phyloP scores from a whole-genome alignment of 2,329 filamentous ascomycete species.

The Microdochium bolleyi region DNA sequence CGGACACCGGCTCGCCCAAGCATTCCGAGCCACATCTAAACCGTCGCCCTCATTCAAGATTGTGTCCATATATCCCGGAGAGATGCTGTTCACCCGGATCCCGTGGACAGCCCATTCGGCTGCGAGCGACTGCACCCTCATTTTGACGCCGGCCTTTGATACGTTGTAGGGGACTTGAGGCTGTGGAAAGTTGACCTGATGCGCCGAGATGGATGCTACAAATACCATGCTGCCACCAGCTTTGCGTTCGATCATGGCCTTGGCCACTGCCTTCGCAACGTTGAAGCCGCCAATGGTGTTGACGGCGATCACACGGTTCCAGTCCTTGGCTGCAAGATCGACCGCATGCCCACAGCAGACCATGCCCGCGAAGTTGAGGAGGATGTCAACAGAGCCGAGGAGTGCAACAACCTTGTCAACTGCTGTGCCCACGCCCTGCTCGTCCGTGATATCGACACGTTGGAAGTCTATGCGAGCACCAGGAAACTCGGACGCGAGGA shows the following conservation, averaged over 20 bases:
- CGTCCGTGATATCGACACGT: conserved; percentile 52
- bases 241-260: conserved; percentile 38
- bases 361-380: conserved; percentile 61
- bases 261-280: conserved; percentile 55
- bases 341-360: conserved; percentile 55
- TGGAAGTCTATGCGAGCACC: conserved; percentile 22
- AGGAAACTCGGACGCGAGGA: conserved; percentile 47
- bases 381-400: conserved; percentile 44
- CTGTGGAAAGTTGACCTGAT: conserved; percentile 64
- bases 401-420: conserved; percentile 21
- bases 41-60: conserved; percentile 61
- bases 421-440: conserved; percentile 30
- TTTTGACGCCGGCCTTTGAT: conserved; percentile 58
- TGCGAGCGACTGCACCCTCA: conserved; percentile 56
- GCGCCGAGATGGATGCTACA: conserved; percentile 60
- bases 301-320: conserved; percentile 58
- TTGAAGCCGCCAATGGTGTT: conserved; percentile 67
- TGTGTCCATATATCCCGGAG: conserved; percentile 72
- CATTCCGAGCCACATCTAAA: conserved; percentile 40
- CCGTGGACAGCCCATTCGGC: conserved; percentile 67
- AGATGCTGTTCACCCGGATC: conserved; percentile 63
- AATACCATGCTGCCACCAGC: conserved; percentile 60
- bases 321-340: conserved; percentile 50
- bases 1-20: conserved; percentile 54
- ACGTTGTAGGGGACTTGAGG: conserved; percentile 67